A percentile compares a stretch with the other conserved stretches of the same genome.
Conservation (phyloP, 2,329 filamentous ascomycete genomes). For the Emydomyces testavorans region DNA sequence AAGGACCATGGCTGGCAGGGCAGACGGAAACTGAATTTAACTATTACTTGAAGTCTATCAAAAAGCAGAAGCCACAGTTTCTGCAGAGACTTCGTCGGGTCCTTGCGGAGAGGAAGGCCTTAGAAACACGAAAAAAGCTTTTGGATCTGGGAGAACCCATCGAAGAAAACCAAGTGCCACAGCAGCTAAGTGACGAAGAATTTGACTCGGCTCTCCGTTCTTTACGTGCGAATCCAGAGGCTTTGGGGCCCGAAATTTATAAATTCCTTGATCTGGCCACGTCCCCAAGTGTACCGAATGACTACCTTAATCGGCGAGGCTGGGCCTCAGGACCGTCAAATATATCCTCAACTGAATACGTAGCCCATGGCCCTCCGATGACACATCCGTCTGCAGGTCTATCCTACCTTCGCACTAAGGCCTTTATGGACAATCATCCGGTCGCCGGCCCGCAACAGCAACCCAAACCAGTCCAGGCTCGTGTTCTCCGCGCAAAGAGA, state of each 20-base stretch:
- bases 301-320: conserved; percentile 26
- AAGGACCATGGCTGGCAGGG: conserved; percentile 48
- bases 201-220: conserved; percentile 38
- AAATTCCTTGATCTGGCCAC: conserved; percentile 47
- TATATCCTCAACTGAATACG: conserved; percentile 34
- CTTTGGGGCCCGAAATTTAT: conserved; percentile 43
- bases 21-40: conserved; percentile 47
- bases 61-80: conserved; percentile 31
- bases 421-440: conserved; percentile 49
- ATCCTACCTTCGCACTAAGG: conserved; percentile 47
- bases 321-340: conserved; percentile 29
- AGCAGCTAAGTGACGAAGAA: conserved; percentile 35
- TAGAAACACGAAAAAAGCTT: conserved; percentile 29
- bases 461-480: conserved; percentile 44
- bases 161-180: conserved; percentile 19
- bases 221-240: conserved; percentile 31
- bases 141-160: conserved; percentile 33
- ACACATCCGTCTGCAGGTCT: conserved; percentile 57
- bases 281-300: conserved; percentile 29
- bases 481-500: conserved; percentile 43
- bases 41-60: conserved; percentile 39
- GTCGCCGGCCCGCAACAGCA: conserved; percentile 47
- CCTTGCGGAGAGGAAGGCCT: conserved; percentile 25
- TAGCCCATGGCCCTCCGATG: conserved; percentile 41
- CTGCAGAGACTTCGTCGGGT: conserved; percentile 29